Evolutionary conservation across 2,329 filamentous ascomycete species (phyloP).

Genomic region (Hypoxylon sp.): DNA sequence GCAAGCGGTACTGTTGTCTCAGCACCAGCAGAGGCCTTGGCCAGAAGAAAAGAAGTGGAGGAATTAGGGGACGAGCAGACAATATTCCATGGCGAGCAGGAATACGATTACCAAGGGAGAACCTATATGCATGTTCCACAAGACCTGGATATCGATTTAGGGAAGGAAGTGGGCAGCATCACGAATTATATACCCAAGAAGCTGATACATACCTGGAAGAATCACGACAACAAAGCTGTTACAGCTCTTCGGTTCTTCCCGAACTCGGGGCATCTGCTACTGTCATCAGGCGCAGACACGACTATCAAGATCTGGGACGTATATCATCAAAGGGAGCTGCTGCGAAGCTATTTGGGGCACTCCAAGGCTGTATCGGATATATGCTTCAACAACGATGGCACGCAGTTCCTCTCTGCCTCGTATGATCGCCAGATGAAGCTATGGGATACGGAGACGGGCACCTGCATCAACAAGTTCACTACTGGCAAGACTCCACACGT

Average conservation of each 20-base stretch:
- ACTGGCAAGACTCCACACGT: conserved; percentile 97
- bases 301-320: conserved; percentile 96
- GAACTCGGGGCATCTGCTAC: conserved; percentile 83
- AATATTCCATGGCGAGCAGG: conserved; percentile 84
- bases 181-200: conserved; percentile 98
- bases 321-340: conserved; percentile 87
- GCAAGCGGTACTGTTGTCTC: conserved; percentile 73
- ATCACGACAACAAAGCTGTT: conserved; percentile 83
- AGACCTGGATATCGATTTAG: conserved; percentile 87
- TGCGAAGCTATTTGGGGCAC: conserved; percentile 93
- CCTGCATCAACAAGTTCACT: conserved; percentile 88
- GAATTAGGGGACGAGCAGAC: conserved; percentile 80
- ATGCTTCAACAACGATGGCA: conserved; percentile 85
- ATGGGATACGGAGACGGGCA: conserved; percentile 97
- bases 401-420: conserved; percentile 88
- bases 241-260: conserved; percentile 94
- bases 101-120: conserved; percentile 93
- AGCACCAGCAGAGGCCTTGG: conserved; percentile 67
- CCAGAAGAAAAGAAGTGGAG: conserved; percentile 69
- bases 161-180: conserved; percentile 81
- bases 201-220: conserved; percentile 89
- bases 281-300: conserved; percentile 90
- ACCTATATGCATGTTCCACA: conserved; percentile 98
- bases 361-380: conserved; percentile 91
- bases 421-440: conserved; percentile 98